Conservation (phyloP, 2,329 filamentous ascomycete genomes). For the Tolypocladium guangdongense region DNA sequence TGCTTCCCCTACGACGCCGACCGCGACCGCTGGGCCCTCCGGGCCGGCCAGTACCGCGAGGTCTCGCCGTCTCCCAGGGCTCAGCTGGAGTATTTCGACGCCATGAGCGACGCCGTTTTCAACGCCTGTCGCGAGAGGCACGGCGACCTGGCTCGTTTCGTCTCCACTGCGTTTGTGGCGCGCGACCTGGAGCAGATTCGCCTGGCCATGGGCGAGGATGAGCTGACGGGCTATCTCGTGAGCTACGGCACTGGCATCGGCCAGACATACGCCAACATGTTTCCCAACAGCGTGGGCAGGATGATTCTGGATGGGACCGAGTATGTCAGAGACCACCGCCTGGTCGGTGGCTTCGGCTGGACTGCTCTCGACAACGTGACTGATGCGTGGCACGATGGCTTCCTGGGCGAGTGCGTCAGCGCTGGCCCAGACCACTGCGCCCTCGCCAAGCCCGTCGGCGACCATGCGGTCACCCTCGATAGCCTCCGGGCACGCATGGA, state of each 20-base stretch:
- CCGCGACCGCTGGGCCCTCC: constrained; percentile 34
- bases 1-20: constrained; percentile 36
- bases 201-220: constrained; percentile 31
- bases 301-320: constrained; percentile 39
- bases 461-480: constrained; percentile 19
- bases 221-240: constrained; percentile 37
- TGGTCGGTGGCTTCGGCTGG: constrained; percentile 35
- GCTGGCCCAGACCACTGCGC: constrained; percentile 35
- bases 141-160: constrained; percentile 34
- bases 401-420: constrained; percentile 37
- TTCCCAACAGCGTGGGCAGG: constrained; percentile 34
- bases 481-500: constrained; percentile 28
- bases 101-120: constrained; percentile 34
- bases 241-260: constrained; percentile 43
- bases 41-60: constrained; percentile 27
- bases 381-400: constrained; percentile 37
- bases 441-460: constrained; percentile 22
- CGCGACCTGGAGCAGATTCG: constrained; percentile 39
- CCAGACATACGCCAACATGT: constrained; percentile 40
- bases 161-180: constrained; percentile 34
- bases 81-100: constrained; percentile 32
- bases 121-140: constrained; percentile 29
- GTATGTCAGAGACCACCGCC: constrained; percentile 33
- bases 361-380: constrained; percentile 37
- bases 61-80: constrained; percentile 19